Conservation (phyloP, 1,284 basidiomycete genomes). For the Bjerkandera adusta region DNA sequence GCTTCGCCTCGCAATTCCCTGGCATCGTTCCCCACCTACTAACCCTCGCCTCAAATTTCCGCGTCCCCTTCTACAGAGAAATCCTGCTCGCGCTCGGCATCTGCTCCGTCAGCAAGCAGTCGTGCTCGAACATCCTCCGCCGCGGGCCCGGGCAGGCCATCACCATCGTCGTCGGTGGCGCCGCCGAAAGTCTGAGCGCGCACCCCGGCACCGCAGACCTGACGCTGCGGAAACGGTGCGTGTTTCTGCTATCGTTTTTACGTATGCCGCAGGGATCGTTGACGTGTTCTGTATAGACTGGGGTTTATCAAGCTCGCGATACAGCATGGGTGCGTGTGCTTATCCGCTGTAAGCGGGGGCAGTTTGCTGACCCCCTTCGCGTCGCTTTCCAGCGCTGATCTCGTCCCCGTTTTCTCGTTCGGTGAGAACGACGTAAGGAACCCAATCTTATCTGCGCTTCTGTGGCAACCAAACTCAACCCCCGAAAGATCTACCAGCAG, state of each 20-base stretch:
- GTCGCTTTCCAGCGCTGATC: constrained; percentile 61
- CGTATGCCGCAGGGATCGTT: background rate
- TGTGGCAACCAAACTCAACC: no score
- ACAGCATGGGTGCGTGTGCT: constrained; percentile 70
- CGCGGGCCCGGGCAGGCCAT: constrained; percentile 75
- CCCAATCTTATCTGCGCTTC: background rate
- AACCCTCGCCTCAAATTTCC: constrained; percentile 89
- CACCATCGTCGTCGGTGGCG: constrained; percentile 96
- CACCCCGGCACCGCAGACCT: constrained; percentile 95
- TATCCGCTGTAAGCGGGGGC: background rate
- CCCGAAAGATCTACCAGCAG: constrained; percentile 85
- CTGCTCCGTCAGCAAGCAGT: constrained; percentile 87
- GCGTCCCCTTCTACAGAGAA: constrained; percentile 92
- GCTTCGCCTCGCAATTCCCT: constrained; percentile 90
- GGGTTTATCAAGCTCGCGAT: constrained; percentile 99
- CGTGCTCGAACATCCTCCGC: constrained; percentile 87
- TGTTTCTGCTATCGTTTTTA: constrained; percentile 1
- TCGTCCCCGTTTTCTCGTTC: constrained; percentile 96
- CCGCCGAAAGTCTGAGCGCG: constrained; percentile 91
- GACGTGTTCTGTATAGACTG: constrained; percentile 40
- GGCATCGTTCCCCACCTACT: constrained; percentile 92
- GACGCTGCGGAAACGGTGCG: constrained; percentile 77
- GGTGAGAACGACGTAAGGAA: constrained; percentile 92
- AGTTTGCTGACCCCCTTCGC: background rate
- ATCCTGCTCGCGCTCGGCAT: constrained; percentile 84